Percentiles rank a stretch among this genome's conserved stretches.
phyloP scores from a whole-genome alignment of 164 flowering plant genomes.

The Nymphaea colorata region DNA sequence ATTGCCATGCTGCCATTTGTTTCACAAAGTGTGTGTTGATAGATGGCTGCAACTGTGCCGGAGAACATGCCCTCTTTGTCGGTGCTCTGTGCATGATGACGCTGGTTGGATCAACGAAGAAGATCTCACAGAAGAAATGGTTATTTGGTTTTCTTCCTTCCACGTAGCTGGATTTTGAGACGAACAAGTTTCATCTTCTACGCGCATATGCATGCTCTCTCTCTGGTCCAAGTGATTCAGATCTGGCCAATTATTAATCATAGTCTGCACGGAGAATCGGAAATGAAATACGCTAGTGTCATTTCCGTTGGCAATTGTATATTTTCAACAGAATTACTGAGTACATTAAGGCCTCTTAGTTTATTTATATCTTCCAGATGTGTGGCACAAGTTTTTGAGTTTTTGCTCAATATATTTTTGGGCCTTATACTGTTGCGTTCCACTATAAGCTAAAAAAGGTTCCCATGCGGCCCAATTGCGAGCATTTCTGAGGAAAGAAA shows the following conservation, averaged over 20 bases:
- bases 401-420: too few relatives aligned
- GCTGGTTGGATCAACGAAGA: constrained; percentile 10
- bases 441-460: too few relatives aligned
- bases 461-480: too few relatives aligned
- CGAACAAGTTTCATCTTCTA: neutral
- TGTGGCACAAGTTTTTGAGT: too few relatives aligned
- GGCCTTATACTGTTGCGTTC: too few relatives aligned
- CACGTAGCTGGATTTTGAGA: constrained; percentile 65
- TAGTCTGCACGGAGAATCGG: too few relatives aligned
- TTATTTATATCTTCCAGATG: neutral
- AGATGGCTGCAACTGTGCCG: constrained; percentile 42
- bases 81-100: constrained; percentile 31
- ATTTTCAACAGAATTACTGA: too few relatives aligned
- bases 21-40: constrained; percentile 51
- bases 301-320: too few relatives aligned
- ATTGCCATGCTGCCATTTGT: constrained; percentile 62
- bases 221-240: too few relatives aligned
- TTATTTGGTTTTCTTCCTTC: constrained; percentile 85
- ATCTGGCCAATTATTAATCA: too few relatives aligned
- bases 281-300: too few relatives aligned
- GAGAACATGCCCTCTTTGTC: constrained; percentile 72
- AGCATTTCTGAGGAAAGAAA: too few relatives aligned
- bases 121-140: constrained; percentile 68
- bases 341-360: neutral
- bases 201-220: neutral